Conservation (phyloP, 2,329 filamentous ascomycete genomes). For the Colletotrichum lupini region DNA sequence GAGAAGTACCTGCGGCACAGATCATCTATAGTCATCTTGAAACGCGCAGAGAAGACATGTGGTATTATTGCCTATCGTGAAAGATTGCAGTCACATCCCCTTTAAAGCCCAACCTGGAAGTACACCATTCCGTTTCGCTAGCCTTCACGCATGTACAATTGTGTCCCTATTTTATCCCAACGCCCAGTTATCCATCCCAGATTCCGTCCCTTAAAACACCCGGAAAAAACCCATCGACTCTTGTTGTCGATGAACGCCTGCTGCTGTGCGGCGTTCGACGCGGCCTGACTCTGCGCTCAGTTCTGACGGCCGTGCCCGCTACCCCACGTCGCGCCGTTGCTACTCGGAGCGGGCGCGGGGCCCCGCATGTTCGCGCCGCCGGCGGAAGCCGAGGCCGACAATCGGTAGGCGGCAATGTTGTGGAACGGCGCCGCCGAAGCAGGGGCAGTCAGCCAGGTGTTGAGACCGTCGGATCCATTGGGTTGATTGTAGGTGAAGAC, state of each 20-base stretch:
- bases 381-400: not conserved
- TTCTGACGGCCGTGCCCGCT: not conserved
- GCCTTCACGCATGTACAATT: not conserved
- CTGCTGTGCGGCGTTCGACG: not conserved
- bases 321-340: constrained; percentile 16
- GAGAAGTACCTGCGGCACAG: not conserved
- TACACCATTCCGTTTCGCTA: not conserved
- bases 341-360: constrained; percentile 1
- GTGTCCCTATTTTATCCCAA: not conserved
- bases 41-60: not conserved
- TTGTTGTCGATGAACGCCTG: not conserved
- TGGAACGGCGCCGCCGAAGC: constrained; percentile 2
- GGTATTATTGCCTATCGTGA: not conserved
- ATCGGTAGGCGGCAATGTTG: constrained; percentile 2
- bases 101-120: not conserved
- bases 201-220: not conserved
- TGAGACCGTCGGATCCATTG: not conserved
- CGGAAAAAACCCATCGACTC: not conserved
- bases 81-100: not conserved
- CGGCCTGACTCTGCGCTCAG: not conserved
- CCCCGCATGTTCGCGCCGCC: not conserved
- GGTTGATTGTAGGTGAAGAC: not conserved
- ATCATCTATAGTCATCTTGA: not conserved
- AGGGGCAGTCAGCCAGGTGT: constrained; percentile 17
- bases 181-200: not conserved